A percentile compares a stretch with the other conserved stretches of the same genome.
Conservation (phyloP, 345 rosid genomes). For the Eucalyptus erythrocorys region DNA sequence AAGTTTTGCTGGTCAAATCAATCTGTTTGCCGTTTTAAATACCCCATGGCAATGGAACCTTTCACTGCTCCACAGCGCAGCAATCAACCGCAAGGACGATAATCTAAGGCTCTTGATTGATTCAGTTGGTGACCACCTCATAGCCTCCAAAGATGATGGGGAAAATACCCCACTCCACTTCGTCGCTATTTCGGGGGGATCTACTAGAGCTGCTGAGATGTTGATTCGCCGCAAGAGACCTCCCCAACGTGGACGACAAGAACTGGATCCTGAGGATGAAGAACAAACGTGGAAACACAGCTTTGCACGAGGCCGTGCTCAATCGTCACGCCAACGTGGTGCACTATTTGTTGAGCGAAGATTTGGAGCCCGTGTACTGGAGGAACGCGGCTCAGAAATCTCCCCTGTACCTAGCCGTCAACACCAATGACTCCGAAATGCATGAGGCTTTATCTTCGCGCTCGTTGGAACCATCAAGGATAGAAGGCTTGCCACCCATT, state of each 20-base stretch:
- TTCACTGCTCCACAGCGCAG: too few species aligned
- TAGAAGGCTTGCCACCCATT: neutral
- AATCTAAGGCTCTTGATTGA: too few species aligned
- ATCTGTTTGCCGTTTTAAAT: rapidly evolving
- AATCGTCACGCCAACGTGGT: rapidly evolving
- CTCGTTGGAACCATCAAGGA: neutral
- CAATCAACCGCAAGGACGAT: too few species aligned
- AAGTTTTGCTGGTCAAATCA: too few species aligned
- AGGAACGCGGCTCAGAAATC: rapidly evolving
- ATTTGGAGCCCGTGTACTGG: neutral
- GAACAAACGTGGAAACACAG: rapidly evolving
- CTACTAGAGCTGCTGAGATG: neutral
- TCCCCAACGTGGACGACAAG: neutral
- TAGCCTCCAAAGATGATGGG: rapidly evolving
- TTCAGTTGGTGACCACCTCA: rapidly evolving
- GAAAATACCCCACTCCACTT: too few species aligned
- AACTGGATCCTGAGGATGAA: neutral
- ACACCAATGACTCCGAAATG: neutral
- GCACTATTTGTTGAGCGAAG: neutral
- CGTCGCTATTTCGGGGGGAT: too few species aligned
- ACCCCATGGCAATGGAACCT: rapidly evolving
- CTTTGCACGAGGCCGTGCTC: neutral
- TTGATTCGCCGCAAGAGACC: neutral
- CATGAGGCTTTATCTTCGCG: rapidly evolving
- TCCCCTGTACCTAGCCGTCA: neutral